Evolutionary conservation across 495 filamentous ascomycete genomes (phyloP).

Genomic region (Cercophora scortea): DNA sequence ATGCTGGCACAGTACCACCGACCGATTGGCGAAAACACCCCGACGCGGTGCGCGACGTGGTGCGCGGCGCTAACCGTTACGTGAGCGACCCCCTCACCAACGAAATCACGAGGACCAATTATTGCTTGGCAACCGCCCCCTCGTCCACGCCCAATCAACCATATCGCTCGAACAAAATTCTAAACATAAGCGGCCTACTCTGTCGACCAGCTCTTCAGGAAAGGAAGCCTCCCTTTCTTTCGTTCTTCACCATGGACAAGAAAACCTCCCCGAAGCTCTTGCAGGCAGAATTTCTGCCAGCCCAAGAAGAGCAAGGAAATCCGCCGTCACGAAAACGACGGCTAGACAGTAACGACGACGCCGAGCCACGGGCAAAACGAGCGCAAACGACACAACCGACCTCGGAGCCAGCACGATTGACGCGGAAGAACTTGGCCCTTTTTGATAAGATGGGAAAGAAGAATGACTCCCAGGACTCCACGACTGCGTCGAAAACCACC

Average conservation of each 20-base stretch:
- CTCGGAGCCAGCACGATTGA: neutral
- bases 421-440: too few species aligned
- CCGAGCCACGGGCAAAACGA: neutral
- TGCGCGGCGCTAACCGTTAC: neutral
- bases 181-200: neutral
- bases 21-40: too few species aligned
- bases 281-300: neutral
- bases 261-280: neutral
- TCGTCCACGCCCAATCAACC: neutral
- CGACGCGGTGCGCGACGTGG: too few species aligned
- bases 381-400: neutral
- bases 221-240: conserved; percentile 1
- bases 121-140: too few species aligned
- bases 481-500: too few species aligned
- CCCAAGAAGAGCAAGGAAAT: neutral
- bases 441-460: too few species aligned
- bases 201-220: neutral
- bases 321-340: neutral
- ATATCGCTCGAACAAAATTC: neutral
- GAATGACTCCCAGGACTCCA: neutral
- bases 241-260: neutral
- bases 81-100: neutral
- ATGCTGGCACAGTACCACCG: too few species aligned
- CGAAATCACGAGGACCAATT: conserved; percentile 1
- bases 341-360: neutral